A percentile compares a stretch with the other conserved stretches of the same genome.
phyloP scores from a whole-genome alignment of 2,329 filamentous ascomycete species.

The Trichoderma lentiforme region DNA sequence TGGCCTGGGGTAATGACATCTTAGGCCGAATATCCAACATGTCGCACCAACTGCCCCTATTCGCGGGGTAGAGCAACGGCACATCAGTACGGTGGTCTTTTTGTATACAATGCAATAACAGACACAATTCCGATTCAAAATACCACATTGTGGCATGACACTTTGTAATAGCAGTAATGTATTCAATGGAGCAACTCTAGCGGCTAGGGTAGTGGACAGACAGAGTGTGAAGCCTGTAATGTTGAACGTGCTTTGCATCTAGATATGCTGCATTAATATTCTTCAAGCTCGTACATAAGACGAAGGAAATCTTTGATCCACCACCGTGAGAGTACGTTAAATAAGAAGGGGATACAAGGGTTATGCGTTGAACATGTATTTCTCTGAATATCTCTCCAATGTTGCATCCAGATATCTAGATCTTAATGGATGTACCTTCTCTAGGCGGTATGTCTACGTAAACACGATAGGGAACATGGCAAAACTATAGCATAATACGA shows the following conservation, averaged over 20 bases:
- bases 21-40: not conserved
- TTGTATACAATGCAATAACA: not conserved
- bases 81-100: not conserved
- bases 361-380: not conserved
- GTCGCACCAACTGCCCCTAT: not conserved
- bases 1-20: not conserved
- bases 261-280: not conserved
- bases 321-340: not conserved
- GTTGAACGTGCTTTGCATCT: not conserved
- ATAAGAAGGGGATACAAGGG: not conserved
- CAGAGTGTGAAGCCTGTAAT: not conserved
- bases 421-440: not conserved
- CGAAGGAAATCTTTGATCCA: not conserved
- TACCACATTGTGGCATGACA: not conserved
- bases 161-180: not conserved
- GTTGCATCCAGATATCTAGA: not conserved
- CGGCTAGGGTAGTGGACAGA: not conserved
- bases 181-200: not conserved
- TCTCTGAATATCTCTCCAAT: not conserved
- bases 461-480: not conserved
- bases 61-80: not conserved
- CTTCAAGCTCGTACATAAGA: not conserved
- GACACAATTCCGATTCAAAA: not conserved
- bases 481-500: not conserved
- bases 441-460: not conserved